A percentile compares a stretch with the other conserved stretches of the same genome.
phyloP scores from a whole-genome alignment of 441 rosid genomes.

The Hura crepitans region DNA sequence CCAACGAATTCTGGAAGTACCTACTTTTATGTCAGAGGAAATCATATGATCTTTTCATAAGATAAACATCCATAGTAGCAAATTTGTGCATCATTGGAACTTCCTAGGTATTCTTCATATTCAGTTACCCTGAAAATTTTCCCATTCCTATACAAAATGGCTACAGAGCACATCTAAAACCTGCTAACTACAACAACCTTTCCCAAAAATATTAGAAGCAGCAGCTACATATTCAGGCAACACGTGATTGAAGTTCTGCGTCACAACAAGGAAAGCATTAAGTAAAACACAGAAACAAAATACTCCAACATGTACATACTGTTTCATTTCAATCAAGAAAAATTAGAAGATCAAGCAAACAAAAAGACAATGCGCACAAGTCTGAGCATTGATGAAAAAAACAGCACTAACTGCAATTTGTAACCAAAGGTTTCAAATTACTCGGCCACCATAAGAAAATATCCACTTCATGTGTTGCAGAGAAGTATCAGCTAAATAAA shows the following conservation, averaged over 20 bases:
- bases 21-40: background rate
- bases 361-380: constrained; percentile 1
- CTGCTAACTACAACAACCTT: background rate
- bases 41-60: background rate
- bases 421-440: background rate
- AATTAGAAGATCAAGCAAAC: background rate
- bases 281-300: background rate
- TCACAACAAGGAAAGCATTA: background rate
- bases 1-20: background rate
- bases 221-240: background rate
- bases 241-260: too few species aligned
- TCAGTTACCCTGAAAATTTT: background rate
- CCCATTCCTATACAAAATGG: background rate
- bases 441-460: background rate
- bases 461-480: background rate
- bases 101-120: background rate
- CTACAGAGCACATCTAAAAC: background rate
- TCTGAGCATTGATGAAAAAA: constrained; percentile 1
- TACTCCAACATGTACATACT: background rate
- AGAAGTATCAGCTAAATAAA: constrained; percentile 2
- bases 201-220: background rate
- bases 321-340: constrained; percentile 1
- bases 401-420: background rate
- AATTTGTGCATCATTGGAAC: background rate
- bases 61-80: background rate